Conservation (phyloP, 148 eudicot species). For the Chenopodium suecicum region DNA sequence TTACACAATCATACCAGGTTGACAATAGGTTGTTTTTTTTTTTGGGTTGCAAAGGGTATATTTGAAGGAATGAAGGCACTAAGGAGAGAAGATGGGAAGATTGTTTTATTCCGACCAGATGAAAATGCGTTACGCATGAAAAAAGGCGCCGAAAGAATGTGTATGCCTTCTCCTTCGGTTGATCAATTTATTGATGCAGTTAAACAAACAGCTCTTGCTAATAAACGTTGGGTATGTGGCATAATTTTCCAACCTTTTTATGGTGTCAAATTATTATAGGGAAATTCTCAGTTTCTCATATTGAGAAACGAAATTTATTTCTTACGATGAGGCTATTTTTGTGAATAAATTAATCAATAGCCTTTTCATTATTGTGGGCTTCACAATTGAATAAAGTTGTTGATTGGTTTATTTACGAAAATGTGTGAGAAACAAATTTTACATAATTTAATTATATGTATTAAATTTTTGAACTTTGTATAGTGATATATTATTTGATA, state of each 20-base stretch:
- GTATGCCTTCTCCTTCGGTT: constrained; percentile 52
- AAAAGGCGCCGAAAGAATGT: constrained; percentile 46
- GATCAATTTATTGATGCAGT: constrained; percentile 46
- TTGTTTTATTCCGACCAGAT: constrained; percentile 39
- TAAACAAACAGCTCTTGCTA: constrained; percentile 42
- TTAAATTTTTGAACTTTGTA: too few relatives aligned
- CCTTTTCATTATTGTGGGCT: too few relatives aligned
- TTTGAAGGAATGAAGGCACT: constrained; percentile 48
- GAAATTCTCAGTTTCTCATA: too few relatives aligned
- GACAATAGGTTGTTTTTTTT: neutral
- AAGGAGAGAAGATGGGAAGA: constrained; percentile 30
- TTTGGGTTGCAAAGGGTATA: constrained; percentile 28
- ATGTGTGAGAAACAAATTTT: too few relatives aligned
- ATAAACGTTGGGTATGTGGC: constrained; percentile 42
- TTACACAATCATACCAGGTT: too few relatives aligned
- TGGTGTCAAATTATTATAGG: too few relatives aligned
- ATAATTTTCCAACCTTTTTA: neutral
- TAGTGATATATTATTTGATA: neutral
- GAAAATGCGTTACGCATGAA: constrained; percentile 41
- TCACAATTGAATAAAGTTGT: too few relatives aligned
- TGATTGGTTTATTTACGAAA: too few relatives aligned
- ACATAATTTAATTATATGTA: too few relatives aligned
- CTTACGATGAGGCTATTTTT: too few relatives aligned
- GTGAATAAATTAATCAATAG: too few relatives aligned
- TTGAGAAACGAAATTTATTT: too few relatives aligned